Percentiles rank a stretch among this genome's conserved stretches.
phyloP scores from a whole-genome alignment of 108 stramenopile species.

The Cyclotella choctawhatcheeana region DNA sequence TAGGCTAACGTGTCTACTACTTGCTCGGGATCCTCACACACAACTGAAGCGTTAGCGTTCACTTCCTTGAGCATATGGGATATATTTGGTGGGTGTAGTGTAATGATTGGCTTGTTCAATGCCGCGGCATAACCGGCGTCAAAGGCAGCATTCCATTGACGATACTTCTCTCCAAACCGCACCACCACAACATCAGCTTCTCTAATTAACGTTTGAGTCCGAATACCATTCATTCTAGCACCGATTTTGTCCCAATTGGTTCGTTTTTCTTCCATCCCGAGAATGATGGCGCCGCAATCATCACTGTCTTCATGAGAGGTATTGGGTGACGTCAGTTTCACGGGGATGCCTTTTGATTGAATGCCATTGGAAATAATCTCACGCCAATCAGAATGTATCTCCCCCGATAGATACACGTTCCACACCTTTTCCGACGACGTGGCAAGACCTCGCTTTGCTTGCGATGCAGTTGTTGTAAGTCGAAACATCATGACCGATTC shows the following conservation, averaged over 20 bases:
- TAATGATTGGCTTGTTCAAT: conserved; percentile 76
- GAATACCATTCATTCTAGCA: conserved; percentile 81
- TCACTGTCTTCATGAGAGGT: conserved; percentile 86
- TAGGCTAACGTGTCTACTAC: conserved; percentile 88
- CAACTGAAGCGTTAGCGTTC: conserved; percentile 74
- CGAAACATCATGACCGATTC: too few relatives aligned
- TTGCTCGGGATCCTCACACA: conserved; percentile 79
- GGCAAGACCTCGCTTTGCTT: conserved; percentile 8
- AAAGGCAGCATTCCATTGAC: conserved; percentile 92
- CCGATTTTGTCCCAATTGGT: conserved; percentile 85
- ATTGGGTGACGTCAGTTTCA: conserved; percentile 73
- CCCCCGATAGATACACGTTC: conserved; percentile 57
- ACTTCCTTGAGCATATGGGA: conserved; percentile 93
- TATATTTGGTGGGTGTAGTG: conserved; percentile 78
- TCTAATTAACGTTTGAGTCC: conserved; percentile 73
- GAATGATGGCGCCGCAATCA: conserved; percentile 87
- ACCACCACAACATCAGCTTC: conserved; percentile 89
- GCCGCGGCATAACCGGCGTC: conserved; percentile 89
- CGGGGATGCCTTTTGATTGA: conserved; percentile 64
- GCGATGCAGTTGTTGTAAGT: too few relatives aligned
- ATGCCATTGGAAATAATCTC: conserved; percentile 81
- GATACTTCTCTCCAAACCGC: conserved; percentile 87
- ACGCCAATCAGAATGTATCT: conserved; percentile 91
- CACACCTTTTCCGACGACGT: conserved; percentile 26
- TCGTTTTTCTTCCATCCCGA: conserved; percentile 84